phyloP scores from a whole-genome alignment of 306 rosid genomes.

The Malus sieversii region DNA sequence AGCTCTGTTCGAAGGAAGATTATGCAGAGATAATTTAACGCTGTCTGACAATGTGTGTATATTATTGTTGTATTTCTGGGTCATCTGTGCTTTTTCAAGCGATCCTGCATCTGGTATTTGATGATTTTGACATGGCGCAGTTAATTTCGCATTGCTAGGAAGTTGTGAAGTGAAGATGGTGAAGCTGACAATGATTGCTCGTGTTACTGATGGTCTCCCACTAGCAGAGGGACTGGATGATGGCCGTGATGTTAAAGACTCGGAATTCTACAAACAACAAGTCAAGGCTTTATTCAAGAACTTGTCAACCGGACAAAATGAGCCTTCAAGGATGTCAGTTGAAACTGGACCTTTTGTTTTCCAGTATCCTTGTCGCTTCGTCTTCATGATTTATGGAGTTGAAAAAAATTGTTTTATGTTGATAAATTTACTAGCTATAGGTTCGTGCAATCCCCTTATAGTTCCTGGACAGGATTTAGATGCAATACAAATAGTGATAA shows the following conservation, averaged over 20 bases:
- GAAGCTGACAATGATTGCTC: slow-evolving; percentile 93
- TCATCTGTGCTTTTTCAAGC: not conserved
- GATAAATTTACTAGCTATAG: not conserved
- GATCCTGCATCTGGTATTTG: slow-evolving; percentile 13
- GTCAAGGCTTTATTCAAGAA: slow-evolving; percentile 87
- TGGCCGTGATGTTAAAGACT: slow-evolving; percentile 69
- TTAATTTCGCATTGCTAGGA: slow-evolving; percentile 9
- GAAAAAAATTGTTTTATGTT: not conserved
- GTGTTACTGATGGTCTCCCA: slow-evolving; percentile 92
- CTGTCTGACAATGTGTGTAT: not conserved
- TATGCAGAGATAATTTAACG: not conserved
- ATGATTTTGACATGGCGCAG: slow-evolving; percentile 8
- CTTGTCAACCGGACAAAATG: slow-evolving; percentile 81
- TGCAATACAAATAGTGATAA: not conserved
- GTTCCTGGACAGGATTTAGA: not conserved
- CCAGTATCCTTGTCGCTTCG: slow-evolving; percentile 65
- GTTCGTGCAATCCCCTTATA: not conserved
- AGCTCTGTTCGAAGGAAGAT: not conserved
- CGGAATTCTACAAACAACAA: slow-evolving; percentile 82
- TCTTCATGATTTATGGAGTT: not conserved
- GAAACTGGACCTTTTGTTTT: slow-evolving; percentile 87
- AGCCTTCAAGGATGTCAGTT: slow-evolving; percentile 90
- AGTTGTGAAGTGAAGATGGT: slow-evolving; percentile 63
- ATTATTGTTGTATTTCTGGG: not conserved
- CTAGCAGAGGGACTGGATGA: slow-evolving; percentile 91